Evolutionary conservation across 1,284 basidiomycete species (phyloP).

Genomic region (Leccinum cinnamomeum): DNA sequence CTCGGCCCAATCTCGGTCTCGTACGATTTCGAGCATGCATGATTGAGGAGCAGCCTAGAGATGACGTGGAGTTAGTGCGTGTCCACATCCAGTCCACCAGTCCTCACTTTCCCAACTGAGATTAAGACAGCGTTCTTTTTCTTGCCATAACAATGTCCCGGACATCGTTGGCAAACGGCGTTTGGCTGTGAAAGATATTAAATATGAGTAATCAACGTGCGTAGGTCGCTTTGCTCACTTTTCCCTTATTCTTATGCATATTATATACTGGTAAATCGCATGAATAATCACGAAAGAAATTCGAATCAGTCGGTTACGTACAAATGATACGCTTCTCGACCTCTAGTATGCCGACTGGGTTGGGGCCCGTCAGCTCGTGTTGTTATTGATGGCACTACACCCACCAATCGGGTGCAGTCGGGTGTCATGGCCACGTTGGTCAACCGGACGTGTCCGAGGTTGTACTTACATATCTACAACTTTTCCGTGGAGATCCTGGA

Average conservation of each 20-base stretch:
- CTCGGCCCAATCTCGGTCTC: constrained; percentile 44
- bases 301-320: constrained; percentile 33
- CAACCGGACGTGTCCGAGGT: constrained; percentile 65
- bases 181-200: constrained; percentile 49
- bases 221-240: constrained; percentile 47
- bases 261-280: constrained; percentile 58
- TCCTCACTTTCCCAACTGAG: constrained; percentile 52
- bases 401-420: constrained; percentile 63
- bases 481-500: constrained; percentile 57
- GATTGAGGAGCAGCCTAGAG: constrained; percentile 73
- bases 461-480: constrained; percentile 52
- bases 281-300: constrained; percentile 2
- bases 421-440: constrained; percentile 75
- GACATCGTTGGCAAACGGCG: constrained; percentile 77
- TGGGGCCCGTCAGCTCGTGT: constrained; percentile 61
- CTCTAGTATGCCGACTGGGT: constrained; percentile 63
- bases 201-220: constrained; percentile 1
- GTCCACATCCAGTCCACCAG: background rate
- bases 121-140: constrained; percentile 65
- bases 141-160: constrained; percentile 68
- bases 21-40: constrained; percentile 71
- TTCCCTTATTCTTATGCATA: constrained; percentile 60
- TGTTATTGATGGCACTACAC: constrained; percentile 63
- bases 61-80: constrained; percentile 9
- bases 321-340: constrained; percentile 77